A percentile compares a stretch with the other conserved stretches of the same genome.
Conservation (phyloP, 1,284 basidiomycete genomes). For the Volvariella volvacea region DNA sequence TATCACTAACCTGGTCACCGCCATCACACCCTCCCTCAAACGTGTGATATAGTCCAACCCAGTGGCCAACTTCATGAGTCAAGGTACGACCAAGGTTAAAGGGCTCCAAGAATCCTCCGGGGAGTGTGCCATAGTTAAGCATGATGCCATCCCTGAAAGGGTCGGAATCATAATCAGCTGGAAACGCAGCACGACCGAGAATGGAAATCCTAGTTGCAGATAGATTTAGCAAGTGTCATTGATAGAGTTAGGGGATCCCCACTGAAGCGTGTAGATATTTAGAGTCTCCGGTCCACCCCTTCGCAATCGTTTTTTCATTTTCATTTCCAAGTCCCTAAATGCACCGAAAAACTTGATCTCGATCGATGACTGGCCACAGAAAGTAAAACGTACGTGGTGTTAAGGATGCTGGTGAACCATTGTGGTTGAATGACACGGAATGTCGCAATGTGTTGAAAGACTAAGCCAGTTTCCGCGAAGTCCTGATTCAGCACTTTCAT, state of each 20-base stretch:
- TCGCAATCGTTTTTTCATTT: neutral
- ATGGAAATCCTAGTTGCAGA: neutral
- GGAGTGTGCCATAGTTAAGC: neutral
- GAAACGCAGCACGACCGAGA: neutral
- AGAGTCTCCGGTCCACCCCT: neutral
- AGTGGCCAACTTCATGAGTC: constrained; percentile 2
- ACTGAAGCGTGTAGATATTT: constrained; percentile 2
- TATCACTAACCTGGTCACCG: constrained; percentile 1
- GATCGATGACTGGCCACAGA: neutral
- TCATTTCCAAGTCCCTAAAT: neutral
- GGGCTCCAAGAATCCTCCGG: neutral
- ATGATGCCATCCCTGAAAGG: neutral
- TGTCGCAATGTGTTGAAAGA: neutral
- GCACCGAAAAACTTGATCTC: neutral
- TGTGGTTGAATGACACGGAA: neutral
- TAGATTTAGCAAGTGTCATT: too few relatives aligned
- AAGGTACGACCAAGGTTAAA: neutral
- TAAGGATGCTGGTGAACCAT: constrained; percentile 2
- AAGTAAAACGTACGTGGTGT: neutral
- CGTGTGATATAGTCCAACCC: constrained; percentile 3
- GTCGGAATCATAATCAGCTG: neutral
- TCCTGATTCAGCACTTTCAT: constrained; percentile 1
- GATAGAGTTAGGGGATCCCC: too few relatives aligned
- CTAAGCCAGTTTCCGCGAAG: neutral
- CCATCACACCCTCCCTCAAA: constrained; percentile 1